These are phyloP conservation scores for Zygoascus flipseniorum DNA, from an alignment of 805 yeast species.

Conservation along the genomic window DNA sequence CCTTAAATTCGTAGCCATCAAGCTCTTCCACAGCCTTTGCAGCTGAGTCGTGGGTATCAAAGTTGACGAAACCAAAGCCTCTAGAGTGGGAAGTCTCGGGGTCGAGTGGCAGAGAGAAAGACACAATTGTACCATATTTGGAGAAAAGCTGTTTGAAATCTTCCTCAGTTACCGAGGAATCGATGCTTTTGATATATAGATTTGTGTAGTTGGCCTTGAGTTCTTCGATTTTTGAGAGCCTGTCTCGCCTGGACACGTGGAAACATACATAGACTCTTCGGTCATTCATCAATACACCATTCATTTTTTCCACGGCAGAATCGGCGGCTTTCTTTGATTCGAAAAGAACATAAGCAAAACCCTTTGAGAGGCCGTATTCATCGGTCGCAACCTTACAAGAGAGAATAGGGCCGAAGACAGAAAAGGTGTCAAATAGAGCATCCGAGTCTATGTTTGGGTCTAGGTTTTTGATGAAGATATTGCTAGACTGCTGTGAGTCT, in stretches of 20 bases:
- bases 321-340: conserved; percentile 50
- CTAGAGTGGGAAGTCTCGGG: conserved; percentile 23
- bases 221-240: conserved; percentile 40
- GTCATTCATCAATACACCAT: conserved; percentile 34
- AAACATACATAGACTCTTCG: conserved; percentile 42
- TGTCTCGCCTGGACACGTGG: conserved; percentile 57
- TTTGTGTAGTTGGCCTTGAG: conserved; percentile 43
- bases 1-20: conserved; percentile 35
- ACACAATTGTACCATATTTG: conserved; percentile 40
- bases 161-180: conserved; percentile 31
- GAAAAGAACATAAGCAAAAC: conserved; percentile 65
- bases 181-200: conserved; percentile 47
- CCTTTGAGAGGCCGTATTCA: conserved; percentile 37
- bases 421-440: conserved; percentile 44
- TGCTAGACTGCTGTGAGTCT: conserved; percentile 41
- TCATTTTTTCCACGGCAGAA: conserved; percentile 48
- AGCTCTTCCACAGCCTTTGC: conserved; percentile 42
- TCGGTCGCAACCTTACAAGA: conserved; percentile 42
- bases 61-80: conserved; percentile 53
- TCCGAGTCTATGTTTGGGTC: conserved; percentile 46
- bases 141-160: conserved; percentile 37
- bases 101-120: conserved; percentile 45
- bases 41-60: conserved; percentile 35
- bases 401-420: conserved; percentile 42
- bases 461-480: conserved; percentile 45